These are phyloP conservation scores for Termitomyces heimii DNA, from an alignment of 768 basidiomycete genomes.

Conservation along the genomic window DNA sequence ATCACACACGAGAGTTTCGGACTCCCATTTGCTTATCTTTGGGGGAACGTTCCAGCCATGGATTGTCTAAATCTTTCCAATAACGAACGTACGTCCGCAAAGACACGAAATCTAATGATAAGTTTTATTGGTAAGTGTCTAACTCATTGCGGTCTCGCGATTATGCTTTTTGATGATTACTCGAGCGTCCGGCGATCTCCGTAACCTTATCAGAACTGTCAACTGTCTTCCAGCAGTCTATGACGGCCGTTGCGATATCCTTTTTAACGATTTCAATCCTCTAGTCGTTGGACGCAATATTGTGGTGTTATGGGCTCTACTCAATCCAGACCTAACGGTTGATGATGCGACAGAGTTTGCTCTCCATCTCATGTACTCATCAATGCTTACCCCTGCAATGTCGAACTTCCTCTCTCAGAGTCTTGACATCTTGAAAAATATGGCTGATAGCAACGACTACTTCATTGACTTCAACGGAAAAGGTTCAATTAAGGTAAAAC, in stretches of 20 bases:
- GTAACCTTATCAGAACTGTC: slow-evolving; percentile 24
- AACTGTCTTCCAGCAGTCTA: slow-evolving; percentile 20
- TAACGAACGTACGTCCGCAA: slow-evolving; percentile 15
- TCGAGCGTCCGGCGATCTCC: slow-evolving; percentile 22
- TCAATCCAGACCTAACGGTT: slow-evolving; percentile 15
- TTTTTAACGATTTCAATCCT: slow-evolving; percentile 18
- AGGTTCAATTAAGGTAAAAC: slow-evolving; percentile 16
- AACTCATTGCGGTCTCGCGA: neutral
- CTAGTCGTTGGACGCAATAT: slow-evolving; percentile 18
- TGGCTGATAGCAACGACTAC: slow-evolving; percentile 5
- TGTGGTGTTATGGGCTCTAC: slow-evolving; percentile 20
- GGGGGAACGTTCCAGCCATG: slow-evolving; percentile 22
- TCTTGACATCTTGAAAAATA: slow-evolving; percentile 16
- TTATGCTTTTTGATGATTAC: neutral
- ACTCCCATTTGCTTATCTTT: slow-evolving; percentile 10
- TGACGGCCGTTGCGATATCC: slow-evolving; percentile 17
- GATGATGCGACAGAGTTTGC: slow-evolving; percentile 26
- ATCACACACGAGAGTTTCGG: slow-evolving; percentile 4
- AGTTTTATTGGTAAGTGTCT: slow-evolving; percentile 20
- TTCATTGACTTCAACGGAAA: slow-evolving; percentile 17
- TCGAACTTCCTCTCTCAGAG: slow-evolving; percentile 20
- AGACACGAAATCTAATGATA: slow-evolving; percentile 16
- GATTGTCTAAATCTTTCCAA: slow-evolving; percentile 19
- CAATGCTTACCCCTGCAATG: slow-evolving; percentile 18
- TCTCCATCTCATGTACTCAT: slow-evolving; percentile 28